Conservation (phyloP, 1,284 basidiomycete species). For the Leccinum angustisporum region DNA sequence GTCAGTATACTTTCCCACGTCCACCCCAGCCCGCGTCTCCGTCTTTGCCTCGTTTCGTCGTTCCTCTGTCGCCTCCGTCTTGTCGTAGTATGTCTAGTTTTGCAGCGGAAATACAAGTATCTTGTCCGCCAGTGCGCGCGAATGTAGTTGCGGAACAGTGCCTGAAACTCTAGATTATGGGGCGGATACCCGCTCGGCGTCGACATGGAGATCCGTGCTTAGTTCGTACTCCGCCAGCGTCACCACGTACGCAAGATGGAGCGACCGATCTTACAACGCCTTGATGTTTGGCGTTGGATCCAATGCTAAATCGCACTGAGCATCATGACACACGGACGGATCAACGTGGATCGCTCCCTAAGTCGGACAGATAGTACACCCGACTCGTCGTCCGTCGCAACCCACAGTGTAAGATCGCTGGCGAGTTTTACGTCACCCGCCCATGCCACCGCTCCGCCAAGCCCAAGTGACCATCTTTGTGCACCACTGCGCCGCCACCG, state of each 20-base stretch:
- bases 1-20: constrained; percentile 67
- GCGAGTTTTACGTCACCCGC: too few species aligned
- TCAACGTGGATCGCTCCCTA: constrained; percentile 44
- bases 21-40: constrained; percentile 60
- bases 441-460: too few species aligned
- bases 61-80: constrained; percentile 61
- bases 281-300: constrained; percentile 59
- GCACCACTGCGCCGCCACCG: too few species aligned
- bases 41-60: constrained; percentile 52
- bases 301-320: constrained; percentile 46
- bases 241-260: constrained; percentile 75
- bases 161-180: constrained; percentile 75
- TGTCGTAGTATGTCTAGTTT: constrained; percentile 71
- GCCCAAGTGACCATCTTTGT: too few species aligned
- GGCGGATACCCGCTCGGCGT: constrained; percentile 35
- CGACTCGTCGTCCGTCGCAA: constrained; percentile 67
- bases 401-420: constrained; percentile 44
- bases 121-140: constrained; percentile 60
- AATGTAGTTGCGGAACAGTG: constrained; percentile 85
- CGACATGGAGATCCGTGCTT: constrained; percentile 77
- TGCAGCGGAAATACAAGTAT: constrained; percentile 62
- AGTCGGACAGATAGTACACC: constrained; percentile 69
- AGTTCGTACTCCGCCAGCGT: constrained; percentile 75
- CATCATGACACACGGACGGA: neutral
- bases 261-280: constrained; percentile 58